Evolutionary conservation across 2,329 filamentous ascomycete species (phyloP).

Genomic region (Ascosphaera aggregata): DNA sequence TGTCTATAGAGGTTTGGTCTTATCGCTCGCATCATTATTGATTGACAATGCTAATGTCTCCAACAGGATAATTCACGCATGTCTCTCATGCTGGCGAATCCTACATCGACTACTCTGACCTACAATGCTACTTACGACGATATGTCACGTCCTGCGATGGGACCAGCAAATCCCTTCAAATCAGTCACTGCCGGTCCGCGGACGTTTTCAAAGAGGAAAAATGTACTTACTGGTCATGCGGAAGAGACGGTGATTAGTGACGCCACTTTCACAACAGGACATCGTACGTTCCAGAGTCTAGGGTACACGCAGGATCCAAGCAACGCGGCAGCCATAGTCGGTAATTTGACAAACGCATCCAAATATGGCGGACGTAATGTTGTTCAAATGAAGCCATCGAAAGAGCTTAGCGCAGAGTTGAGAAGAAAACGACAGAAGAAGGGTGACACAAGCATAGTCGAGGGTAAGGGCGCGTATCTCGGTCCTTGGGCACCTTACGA

Average conservation of each 20-base stretch:
- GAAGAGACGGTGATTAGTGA: constrained; percentile 80
- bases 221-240: constrained; percentile 63
- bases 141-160: constrained; percentile 39
- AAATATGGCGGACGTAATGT: constrained; percentile 27
- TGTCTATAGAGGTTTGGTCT: constrained; percentile 33
- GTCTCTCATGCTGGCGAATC: constrained; percentile 28
- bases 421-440: constrained; percentile 61
- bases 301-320: constrained; percentile 28
- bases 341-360: constrained; percentile 24
- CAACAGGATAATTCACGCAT: constrained; percentile 26
- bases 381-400: constrained; percentile 33
- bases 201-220: constrained; percentile 54
- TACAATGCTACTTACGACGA: constrained; percentile 45
- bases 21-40: constrained; percentile 5
- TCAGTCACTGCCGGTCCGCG: constrained; percentile 26
- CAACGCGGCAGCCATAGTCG: constrained; percentile 19
- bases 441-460: constrained; percentile 60
- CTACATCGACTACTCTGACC: constrained; percentile 25
- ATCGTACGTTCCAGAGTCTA: constrained; percentile 53
- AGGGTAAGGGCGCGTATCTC: constrained; percentile 71
- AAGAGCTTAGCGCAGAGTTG: constrained; percentile 45
- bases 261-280: constrained; percentile 67
- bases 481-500: constrained; percentile 86
- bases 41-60: constrained; percentile 11
- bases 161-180: constrained; percentile 55